Evolutionary conservation across 148 eudicot genomes (phyloP).

Genomic region (Euryodendron excelsum): DNA sequence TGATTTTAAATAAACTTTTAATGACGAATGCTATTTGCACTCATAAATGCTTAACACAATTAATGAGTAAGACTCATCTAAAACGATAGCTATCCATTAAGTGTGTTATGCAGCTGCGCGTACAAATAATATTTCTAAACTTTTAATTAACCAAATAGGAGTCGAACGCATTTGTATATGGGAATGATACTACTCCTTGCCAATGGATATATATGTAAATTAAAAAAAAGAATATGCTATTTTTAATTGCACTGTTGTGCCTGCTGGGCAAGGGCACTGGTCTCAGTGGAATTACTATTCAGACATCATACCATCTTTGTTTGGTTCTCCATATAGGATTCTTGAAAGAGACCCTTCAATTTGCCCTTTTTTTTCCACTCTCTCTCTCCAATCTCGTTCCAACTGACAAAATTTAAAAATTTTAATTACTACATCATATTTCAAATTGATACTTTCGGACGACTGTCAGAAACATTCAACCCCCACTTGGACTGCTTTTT

Average conservation of each 20-base stretch:
- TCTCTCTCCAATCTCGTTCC: not conserved
- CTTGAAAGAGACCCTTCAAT: slow-evolving; percentile 21
- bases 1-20: too few species aligned
- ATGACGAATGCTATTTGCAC: too few species aligned
- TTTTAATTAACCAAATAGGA: too few species aligned
- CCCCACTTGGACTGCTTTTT: slow-evolving; percentile 3
- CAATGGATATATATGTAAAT: too few species aligned
- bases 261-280: slow-evolving; percentile 14
- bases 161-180: too few species aligned
- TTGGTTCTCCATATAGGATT: slow-evolving; percentile 16
- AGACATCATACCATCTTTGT: slow-evolving; percentile 19
- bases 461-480: slow-evolving; percentile 16
- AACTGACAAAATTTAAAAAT: slow-evolving; percentile 16
- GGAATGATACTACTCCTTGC: too few species aligned
- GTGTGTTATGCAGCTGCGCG: too few species aligned
- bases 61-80: too few species aligned
- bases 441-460: not conserved
- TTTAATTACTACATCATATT: not conserved
- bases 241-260: not conserved
- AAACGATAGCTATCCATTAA: too few species aligned
- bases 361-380: not conserved
- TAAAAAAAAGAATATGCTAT: too few species aligned
- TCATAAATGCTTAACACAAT: too few species aligned
- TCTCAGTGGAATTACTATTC: slow-evolving; percentile 9
- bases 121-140: too few species aligned